Conservation (phyloP, 2,329 filamentous ascomycete species). For the Cadophora sp. region DNA sequence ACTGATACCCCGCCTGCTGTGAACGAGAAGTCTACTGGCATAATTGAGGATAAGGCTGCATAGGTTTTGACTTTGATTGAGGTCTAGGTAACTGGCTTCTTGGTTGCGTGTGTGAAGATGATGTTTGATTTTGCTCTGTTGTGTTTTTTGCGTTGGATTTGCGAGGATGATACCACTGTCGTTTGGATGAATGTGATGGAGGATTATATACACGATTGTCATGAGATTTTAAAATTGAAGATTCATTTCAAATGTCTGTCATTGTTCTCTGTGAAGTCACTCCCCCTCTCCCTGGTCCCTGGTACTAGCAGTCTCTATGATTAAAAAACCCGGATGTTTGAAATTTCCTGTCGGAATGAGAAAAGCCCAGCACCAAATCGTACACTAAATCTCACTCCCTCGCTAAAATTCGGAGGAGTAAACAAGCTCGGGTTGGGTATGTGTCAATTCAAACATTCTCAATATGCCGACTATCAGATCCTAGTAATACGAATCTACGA, state of each 20-base stretch:
- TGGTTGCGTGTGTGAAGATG: background rate
- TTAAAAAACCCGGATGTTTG: too few relatives aligned
- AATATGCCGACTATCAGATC: too few relatives aligned
- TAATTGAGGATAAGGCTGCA: constrained; percentile 24
- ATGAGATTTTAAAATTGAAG: background rate
- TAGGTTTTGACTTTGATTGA: background rate
- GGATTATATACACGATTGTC: constrained; percentile 5
- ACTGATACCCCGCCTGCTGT: constrained; percentile 34
- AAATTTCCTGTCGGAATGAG: too few relatives aligned
- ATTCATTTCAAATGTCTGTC: background rate
- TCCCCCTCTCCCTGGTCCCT: too few relatives aligned
- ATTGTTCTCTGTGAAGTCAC: background rate
- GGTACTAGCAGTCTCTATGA: too few relatives aligned
- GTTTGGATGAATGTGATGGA: background rate
- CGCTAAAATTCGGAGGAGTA: too few relatives aligned
- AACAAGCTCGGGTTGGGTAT: too few relatives aligned
- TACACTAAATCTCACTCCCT: too few relatives aligned
- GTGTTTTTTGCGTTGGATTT: background rate
- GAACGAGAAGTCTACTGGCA: constrained; percentile 31
- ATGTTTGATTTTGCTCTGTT: background rate
- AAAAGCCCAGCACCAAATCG: too few relatives aligned
- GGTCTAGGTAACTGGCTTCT: background rate
- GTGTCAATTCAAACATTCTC: too few relatives aligned
- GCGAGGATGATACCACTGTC: constrained; percentile 13
- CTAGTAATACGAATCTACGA: too few relatives aligned